Evolutionary conservation across 2,329 filamentous ascomycete genomes (phyloP).

Genomic region (Ceratocystis cacaofunesta): DNA sequence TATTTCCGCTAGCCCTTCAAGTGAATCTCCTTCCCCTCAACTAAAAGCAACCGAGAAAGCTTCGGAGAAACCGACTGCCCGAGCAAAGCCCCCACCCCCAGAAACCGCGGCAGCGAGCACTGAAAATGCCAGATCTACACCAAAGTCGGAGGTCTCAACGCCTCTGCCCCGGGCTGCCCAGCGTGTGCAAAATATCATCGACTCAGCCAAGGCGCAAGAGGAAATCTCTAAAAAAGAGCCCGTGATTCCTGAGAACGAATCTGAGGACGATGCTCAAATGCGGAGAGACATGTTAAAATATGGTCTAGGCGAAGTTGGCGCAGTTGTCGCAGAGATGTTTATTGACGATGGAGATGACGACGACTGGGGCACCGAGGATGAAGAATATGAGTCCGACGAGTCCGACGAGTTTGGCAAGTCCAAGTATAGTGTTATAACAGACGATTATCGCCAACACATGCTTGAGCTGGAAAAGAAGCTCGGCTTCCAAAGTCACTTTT

Average conservation of each 20-base stretch:
- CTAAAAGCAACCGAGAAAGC: conserved; percentile 35
- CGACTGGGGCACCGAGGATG: conserved; percentile 35
- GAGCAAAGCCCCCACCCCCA: conserved; percentile 42
- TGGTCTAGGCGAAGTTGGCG: conserved; percentile 71
- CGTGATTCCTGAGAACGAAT: conserved; percentile 59
- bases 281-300: conserved; percentile 86
- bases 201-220: conserved; percentile 40
- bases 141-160: not conserved
- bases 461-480: conserved; percentile 67
- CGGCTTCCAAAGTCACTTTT: conserved; percentile 38
- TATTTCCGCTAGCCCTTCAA: conserved; percentile 19
- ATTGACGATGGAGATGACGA: conserved; percentile 35
- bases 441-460: conserved; percentile 72
- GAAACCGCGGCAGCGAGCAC: conserved; percentile 41
- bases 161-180: conserved; percentile 26
- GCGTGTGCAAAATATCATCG: conserved; percentile 42
- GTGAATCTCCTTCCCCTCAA: conserved; percentile 21
- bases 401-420: conserved; percentile 66
- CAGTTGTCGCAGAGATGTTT: conserved; percentile 85
- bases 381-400: conserved; percentile 37
- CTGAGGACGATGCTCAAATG: conserved; percentile 62
- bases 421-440: conserved; percentile 49
- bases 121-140: conserved; percentile 17
- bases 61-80: conserved; percentile 19
- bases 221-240: conserved; percentile 29